phyloP scores from a whole-genome alignment of 2,329 filamentous ascomycete species.

The Immersiporthe knoxdaviesiana region DNA sequence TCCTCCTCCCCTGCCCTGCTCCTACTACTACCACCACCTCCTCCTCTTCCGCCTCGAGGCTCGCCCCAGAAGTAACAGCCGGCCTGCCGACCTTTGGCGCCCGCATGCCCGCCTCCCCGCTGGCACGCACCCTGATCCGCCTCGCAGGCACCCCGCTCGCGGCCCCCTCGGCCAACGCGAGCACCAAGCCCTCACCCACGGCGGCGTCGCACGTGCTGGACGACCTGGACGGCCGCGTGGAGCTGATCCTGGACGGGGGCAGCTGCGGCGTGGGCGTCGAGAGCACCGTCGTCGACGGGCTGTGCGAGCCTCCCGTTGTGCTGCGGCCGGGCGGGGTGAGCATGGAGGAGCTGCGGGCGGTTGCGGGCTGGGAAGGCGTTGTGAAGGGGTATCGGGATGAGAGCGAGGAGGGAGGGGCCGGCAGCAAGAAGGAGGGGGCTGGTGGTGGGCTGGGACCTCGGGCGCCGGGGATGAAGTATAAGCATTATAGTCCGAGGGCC shows the following conservation, averaged over 20 bases:
- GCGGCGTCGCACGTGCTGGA: constrained; percentile 86
- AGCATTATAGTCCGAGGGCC: constrained; percentile 93
- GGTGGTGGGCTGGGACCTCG: constrained; percentile 60
- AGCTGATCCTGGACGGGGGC: constrained; percentile 87
- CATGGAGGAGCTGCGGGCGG: constrained; percentile 74
- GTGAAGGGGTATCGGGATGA: constrained; percentile 78
- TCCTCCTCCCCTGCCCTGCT: constrained; percentile 77
- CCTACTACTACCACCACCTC: constrained; percentile 65
- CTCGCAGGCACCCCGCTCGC: constrained; percentile 79
- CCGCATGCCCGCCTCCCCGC: constrained; percentile 81
- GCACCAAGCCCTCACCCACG: constrained; percentile 89
- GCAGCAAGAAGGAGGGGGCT: constrained; percentile 27
- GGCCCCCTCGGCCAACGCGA: constrained; percentile 92
- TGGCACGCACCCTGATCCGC: constrained; percentile 88
- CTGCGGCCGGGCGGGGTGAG: constrained; percentile 86
- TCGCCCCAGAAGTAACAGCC: constrained; percentile 92
- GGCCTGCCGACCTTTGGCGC: constrained; percentile 83
- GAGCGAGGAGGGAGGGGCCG: constrained; percentile 54
- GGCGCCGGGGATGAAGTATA: constrained; percentile 98
- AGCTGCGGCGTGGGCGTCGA: constrained; percentile 88
- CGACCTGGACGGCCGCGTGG: constrained; percentile 81
- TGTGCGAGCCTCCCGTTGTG: constrained; percentile 79
- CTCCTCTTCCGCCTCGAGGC: constrained; percentile 57
- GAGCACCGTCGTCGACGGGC: constrained; percentile 93
- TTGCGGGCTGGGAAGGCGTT: constrained; percentile 80